Percentiles rank a stretch among this genome's conserved stretches.
phyloP scores from a whole-genome alignment of 139 green algal genomes.

The Spirogloea muscicola region DNA sequence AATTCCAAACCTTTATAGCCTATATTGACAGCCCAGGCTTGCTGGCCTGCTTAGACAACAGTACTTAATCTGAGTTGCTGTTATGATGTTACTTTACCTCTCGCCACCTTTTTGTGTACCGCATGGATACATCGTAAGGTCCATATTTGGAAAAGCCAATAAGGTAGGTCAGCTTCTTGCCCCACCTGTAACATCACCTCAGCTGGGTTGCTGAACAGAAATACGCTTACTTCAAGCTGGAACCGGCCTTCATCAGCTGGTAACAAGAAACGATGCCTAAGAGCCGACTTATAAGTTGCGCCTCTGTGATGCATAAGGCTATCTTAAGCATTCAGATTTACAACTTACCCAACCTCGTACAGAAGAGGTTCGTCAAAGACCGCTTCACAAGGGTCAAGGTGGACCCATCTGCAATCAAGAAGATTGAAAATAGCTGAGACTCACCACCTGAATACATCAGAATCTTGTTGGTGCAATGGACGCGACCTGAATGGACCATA shows the following conservation, averaged over 20 bases:
- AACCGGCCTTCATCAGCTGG: too few species aligned
- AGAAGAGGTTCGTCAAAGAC: constrained; percentile 48
- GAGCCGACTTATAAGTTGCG: neutral
- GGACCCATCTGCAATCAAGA: constrained; percentile 23
- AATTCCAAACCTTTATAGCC: neutral
- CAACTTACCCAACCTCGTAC: constrained; percentile 50
- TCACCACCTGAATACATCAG: neutral
- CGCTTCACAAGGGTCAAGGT: constrained; percentile 45
- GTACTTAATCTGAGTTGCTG: too few species aligned
- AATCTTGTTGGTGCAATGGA: neutral
- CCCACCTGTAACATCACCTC: constrained; percentile 35
- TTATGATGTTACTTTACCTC: constrained; percentile 3
- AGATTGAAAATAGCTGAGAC: neutral
- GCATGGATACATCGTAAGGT: constrained; percentile 32
- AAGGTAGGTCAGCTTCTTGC: constrained; percentile 50
- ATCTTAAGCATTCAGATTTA: neutral
- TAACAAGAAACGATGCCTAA: too few species aligned
- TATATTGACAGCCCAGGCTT: neutral
- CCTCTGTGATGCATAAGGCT: neutral
- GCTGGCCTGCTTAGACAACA: too few species aligned
- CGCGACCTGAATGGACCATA: neutral
- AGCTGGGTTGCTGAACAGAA: too few species aligned
- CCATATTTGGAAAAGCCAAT: constrained; percentile 41
- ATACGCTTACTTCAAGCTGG: too few species aligned
- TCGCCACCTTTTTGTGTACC: constrained; percentile 39